Conservation (phyloP, 2,329 filamentous ascomycete species). For the Eutypa lata region DNA sequence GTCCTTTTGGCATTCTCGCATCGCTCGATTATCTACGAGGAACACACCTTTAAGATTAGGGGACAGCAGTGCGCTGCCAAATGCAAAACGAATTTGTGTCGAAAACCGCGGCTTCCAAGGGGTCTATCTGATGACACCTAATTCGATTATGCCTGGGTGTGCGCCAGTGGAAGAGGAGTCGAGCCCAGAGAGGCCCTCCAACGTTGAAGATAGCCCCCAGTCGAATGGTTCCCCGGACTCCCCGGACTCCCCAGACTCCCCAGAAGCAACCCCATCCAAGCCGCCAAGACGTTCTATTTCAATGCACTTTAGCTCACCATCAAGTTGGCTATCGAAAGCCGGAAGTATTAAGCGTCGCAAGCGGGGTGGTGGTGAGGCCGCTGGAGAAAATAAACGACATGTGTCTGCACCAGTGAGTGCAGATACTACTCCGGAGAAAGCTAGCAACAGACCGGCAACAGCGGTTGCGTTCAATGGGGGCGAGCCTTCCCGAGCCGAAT, state of each 20-base stretch:
- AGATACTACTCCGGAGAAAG: conserved; percentile 18
- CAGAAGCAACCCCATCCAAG: conserved; percentile 41
- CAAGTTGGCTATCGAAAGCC: conserved; percentile 53
- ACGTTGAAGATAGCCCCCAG: conserved; percentile 22
- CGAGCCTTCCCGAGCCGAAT: conserved; percentile 25
- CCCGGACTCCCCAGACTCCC: conserved; percentile 29
- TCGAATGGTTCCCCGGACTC: conserved; percentile 21
- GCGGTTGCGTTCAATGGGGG: conserved; percentile 24
- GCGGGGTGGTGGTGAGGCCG: conserved; percentile 39
- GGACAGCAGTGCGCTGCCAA: conserved; percentile 24
- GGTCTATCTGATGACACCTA: conserved; percentile 36
- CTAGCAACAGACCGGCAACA: conserved; percentile 20
- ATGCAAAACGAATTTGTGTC: conserved; percentile 27
- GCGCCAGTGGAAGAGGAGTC: conserved; percentile 6
- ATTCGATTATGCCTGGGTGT: conserved; percentile 20
- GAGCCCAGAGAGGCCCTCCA: conserved; percentile 12
- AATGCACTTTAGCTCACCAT: conserved; percentile 56
- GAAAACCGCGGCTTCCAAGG: conserved; percentile 29
- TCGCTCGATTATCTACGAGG: conserved; percentile 19
- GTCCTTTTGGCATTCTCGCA: conserved; percentile 55
- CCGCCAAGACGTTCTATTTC: conserved; percentile 53
- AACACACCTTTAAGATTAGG: conserved; percentile 16
- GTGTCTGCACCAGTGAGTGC: conserved; percentile 47
- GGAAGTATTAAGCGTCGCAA: conserved; percentile 57
- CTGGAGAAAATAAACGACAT: conserved; percentile 45